These are phyloP conservation scores for Naematelia aurantialba DNA, from an alignment of 768 basidiomycete species.

Conservation along the genomic window DNA sequence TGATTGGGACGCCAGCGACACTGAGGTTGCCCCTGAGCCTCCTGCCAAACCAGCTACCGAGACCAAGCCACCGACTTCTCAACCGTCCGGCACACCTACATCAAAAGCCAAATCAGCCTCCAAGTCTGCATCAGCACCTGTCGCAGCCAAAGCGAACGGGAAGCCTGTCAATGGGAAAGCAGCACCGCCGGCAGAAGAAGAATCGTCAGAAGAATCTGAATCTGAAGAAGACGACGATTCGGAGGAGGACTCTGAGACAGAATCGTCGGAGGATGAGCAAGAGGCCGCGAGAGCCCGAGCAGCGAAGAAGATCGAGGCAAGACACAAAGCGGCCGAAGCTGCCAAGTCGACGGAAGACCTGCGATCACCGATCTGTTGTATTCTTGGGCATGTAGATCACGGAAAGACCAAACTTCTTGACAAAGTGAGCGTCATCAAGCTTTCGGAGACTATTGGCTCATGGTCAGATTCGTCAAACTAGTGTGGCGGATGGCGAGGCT, in stretches of 20 bases:
- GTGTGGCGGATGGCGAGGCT: constrained; percentile 98
- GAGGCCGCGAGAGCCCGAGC: constrained; percentile 73
- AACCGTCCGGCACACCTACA: constrained; percentile 25
- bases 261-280: constrained; percentile 60
- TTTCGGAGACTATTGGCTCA: neutral
- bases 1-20: constrained; percentile 50
- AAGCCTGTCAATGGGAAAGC: no score
- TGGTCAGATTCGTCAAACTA: constrained; percentile 92
- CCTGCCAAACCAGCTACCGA: constrained; percentile 18
- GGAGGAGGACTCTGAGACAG: constrained; percentile 48
- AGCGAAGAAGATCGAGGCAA: constrained; percentile 70
- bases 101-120: constrained; percentile 25
- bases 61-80: constrained; percentile 23
- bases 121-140: constrained; percentile 42
- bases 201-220: constrained; percentile 36
- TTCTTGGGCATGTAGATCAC: constrained; percentile 97
- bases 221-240: constrained; percentile 48
- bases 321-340: constrained; percentile 78
- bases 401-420: constrained; percentile 97
- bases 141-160: constrained; percentile 39
- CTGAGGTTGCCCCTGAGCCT: constrained; percentile 37
- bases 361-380: constrained; percentile 96
- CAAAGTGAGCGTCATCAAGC: constrained; percentile 60
- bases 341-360: constrained; percentile 82
- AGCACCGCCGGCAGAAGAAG: constrained; percentile 52